Percentiles rank a stretch among this genome's conserved stretches.
Evolutionary conservation across 148 eudicot species (phyloP).

Genomic region (Rhododendron williamsianum): DNA sequence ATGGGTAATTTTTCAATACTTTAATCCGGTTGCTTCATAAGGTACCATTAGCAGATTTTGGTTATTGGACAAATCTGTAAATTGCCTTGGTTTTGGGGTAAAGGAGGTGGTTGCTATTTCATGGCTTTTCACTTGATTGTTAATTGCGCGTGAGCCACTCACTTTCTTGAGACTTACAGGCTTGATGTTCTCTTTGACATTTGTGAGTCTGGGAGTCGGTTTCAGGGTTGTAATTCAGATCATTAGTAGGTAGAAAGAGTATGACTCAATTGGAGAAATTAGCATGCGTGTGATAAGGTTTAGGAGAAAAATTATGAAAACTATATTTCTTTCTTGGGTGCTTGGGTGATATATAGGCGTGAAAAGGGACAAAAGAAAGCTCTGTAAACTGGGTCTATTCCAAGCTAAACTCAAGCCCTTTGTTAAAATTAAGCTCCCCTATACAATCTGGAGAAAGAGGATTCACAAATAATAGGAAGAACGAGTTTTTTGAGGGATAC

Average conservation of each 20-base stretch:
- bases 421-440: background rate
- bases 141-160: background rate
- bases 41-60: background rate
- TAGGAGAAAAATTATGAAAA: background rate
- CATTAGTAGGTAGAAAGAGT: background rate
- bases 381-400: background rate
- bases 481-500: background rate
- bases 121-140: background rate
- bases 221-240: background rate
- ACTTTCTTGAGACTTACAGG: background rate
- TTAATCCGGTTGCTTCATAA: background rate
- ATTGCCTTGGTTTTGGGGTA: background rate
- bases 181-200: background rate
- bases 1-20: background rate
- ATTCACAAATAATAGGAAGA: background rate
- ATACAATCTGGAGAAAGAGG: background rate
- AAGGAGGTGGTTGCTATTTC: background rate
- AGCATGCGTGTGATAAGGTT: background rate
- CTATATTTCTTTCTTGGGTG: background rate
- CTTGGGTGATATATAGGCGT: background rate
- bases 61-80: background rate
- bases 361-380: background rate
- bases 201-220: background rate
- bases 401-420: background rate
- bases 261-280: background rate